These are phyloP conservation scores for Phytopythium montanum DNA, from an alignment of 352 stramenopile genomes.

Conservation along the genomic window DNA sequence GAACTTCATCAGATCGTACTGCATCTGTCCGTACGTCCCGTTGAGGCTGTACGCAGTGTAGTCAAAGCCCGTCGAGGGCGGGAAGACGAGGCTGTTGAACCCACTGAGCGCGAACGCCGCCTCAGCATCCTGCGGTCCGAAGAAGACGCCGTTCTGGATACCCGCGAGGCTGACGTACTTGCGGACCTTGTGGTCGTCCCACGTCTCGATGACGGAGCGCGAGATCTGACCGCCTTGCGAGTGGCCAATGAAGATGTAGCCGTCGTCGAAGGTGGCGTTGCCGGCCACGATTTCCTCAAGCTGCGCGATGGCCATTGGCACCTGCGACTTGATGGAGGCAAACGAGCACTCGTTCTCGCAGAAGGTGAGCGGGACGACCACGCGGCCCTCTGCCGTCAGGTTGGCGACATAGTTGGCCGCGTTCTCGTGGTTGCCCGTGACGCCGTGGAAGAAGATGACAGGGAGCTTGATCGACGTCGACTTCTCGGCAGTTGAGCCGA, in stretches of 20 bases:
- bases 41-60: constrained; percentile 9
- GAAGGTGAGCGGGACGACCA: constrained; percentile 26
- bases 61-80: constrained; percentile 10
- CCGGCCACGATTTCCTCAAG: constrained; percentile 17
- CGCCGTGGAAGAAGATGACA: constrained; percentile 34
- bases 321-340: constrained; percentile 14
- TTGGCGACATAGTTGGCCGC: constrained; percentile 16
- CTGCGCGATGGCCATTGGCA: constrained; percentile 19
- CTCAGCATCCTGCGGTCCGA: constrained; percentile 21
- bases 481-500: too few relatives aligned
- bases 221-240: constrained; percentile 26
- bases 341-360: constrained; percentile 16
- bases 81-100: constrained; percentile 12
- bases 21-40: constrained; percentile 9
- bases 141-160: constrained; percentile 26
- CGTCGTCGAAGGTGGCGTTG: constrained; percentile 17
- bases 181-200: constrained; percentile 19
- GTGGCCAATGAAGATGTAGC: constrained; percentile 35
- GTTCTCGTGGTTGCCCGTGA: constrained; percentile 10
- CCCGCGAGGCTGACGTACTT: constrained; percentile 25
- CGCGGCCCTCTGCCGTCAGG: constrained; percentile 19
- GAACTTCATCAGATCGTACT: constrained; percentile 11
- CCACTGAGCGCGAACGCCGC: constrained; percentile 13
- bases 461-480: constrained; percentile 29
- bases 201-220: constrained; percentile 19